Percentiles rank a stretch among this genome's conserved stretches.
Evolutionary conservation across 345 rosid species (phyloP).

Genomic region (Eucalyptus curtisii): DNA sequence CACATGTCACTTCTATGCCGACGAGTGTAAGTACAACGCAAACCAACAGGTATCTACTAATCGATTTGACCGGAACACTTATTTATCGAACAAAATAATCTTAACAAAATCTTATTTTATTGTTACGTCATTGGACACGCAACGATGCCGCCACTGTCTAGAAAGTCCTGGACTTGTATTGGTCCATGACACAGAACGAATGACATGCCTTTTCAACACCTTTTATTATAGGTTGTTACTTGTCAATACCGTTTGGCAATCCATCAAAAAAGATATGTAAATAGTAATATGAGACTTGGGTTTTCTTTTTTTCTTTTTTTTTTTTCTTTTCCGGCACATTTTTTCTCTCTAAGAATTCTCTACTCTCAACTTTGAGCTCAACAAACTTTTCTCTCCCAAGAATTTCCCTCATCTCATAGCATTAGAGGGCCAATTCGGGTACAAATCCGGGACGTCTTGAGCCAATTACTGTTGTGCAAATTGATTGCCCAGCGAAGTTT

Average conservation of each 20-base stretch:
- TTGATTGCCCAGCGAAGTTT: neutral
- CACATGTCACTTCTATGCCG: neutral
- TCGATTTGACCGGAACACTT: neutral
- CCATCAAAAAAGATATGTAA: neutral
- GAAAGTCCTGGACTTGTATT: neutral
- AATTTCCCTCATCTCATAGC: neutral
- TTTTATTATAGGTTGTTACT: neutral
- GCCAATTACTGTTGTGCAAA: neutral
- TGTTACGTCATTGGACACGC: neutral
- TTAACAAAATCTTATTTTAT: neutral
- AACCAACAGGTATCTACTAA: neutral
- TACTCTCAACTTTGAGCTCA: neutral
- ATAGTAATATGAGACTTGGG: neutral
- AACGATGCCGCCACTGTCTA: neutral
- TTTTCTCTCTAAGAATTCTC: neutral
- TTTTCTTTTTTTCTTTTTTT: accelerated
- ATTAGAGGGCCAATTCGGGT: neutral
- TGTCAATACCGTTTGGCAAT: neutral
- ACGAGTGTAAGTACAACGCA: neutral
- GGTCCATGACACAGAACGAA: neutral
- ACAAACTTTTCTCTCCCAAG: neutral
- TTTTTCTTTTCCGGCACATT: neutral
- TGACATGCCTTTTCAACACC: neutral
- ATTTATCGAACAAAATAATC: neutral
- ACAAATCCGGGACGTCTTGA: neutral